Conservation (phyloP, 306 rosid genomes). For the Pyrus bretschneideri region DNA sequence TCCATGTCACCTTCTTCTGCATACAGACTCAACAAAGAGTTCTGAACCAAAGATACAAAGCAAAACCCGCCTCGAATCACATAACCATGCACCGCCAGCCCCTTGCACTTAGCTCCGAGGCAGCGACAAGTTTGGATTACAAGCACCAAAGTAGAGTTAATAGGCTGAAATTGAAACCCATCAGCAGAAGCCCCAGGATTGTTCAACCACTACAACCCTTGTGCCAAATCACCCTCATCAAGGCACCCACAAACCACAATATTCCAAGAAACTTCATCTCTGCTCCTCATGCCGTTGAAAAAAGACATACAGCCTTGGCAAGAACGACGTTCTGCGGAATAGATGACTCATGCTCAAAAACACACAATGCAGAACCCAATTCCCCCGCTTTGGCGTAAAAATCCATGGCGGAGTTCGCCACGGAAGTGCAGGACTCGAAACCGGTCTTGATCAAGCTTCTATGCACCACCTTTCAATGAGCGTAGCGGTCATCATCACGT, state of each 20-base stretch:
- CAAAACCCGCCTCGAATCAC: conserved; percentile 18
- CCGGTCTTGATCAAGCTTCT: conserved; percentile 33
- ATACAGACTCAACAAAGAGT: conserved; percentile 29
- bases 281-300: conserved; percentile 4
- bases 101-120: conserved; percentile 10
- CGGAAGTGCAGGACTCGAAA: conserved; percentile 28
- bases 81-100: conserved; percentile 29
- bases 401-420: conserved; percentile 33
- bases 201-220: conserved; percentile 34
- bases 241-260: conserved; percentile 32
- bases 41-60: conserved; percentile 21
- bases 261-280: conserved; percentile 45
- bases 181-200: conserved; percentile 12
- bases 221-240: conserved; percentile 14
- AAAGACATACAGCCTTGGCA: too few species aligned
- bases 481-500: neutral
- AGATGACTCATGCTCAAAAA: neutral
- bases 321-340: too few species aligned
- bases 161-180: conserved; percentile 27
- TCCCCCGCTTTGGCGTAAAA: conserved; percentile 34
- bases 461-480: conserved; percentile 22
- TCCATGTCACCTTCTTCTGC: conserved; percentile 23
- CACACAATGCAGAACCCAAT: conserved; percentile 23
- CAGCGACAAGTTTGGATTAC: conserved; percentile 34
- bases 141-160: conserved; percentile 39